Base-by-base conservation (phyloP, 768 basidiomycete genomes). In the Serendipita sp. region DNA sequence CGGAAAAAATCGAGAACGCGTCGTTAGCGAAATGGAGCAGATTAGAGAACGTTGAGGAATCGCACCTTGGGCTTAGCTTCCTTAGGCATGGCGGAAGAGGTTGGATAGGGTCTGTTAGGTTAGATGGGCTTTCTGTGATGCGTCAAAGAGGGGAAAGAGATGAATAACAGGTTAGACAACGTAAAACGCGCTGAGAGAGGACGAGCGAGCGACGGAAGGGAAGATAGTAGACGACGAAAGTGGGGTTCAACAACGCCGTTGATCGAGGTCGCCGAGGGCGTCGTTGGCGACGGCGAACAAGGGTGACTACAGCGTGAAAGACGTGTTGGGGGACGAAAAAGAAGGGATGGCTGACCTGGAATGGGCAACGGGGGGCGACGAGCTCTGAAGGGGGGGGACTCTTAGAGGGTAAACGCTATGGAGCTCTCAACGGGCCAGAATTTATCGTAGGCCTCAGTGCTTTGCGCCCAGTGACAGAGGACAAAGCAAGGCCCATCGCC, bases 51-150 rank as follows among this genome's bases (percentile, higher is more conserved):
- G 5, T 41, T 5, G 13, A 56, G 63, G 35, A 44, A 28, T 73
- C 82, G 68, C 66, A 88, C 86, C 78, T 83, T 87, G 68, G 84
- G 78, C 76, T 87, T 85, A 46, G 68, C 68, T 74, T 83, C 87
- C 75, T 89, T 90, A 69, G 88, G 88, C 89, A 89, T 91, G 56
- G 35, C 32, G 56, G 8, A 51, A 18, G 48, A n/a, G 48, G 48
- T 18, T 32, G 8, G 48, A n/a, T 18, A 8, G 48, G 8, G 48
- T 51, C 30, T 51, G n/a, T 51, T 51, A n/a, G 48, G n/a, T 8
- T 18, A n/a, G 48, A 51, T n/a, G 48, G n/a, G 48, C 48, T 51
- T 18, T 51, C 48, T 32, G 18, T 5, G 48, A 51, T 32, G 48
- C 48, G 48, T 51, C 48, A 51, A 32, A 51, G 8, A n/a, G n/a